Evolutionary conservation across 2,329 filamentous ascomycete species (phyloP).

Genomic region (Sporothrix luriei): DNA sequence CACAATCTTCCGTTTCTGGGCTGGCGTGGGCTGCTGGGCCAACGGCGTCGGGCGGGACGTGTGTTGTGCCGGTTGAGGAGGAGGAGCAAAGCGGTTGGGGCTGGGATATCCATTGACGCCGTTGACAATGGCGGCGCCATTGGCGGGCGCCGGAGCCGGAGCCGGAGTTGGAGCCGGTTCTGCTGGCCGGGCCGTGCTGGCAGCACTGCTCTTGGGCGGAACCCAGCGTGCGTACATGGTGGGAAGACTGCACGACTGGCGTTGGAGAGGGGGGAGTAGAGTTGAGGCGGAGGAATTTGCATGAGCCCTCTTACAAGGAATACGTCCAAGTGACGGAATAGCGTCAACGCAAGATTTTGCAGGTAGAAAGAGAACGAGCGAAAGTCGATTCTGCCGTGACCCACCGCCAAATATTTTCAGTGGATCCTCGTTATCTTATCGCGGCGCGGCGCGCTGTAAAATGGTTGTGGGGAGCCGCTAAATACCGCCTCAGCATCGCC

Average conservation of each 20-base stretch:
- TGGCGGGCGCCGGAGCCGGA: not conserved
- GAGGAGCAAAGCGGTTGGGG: constrained; percentile 1
- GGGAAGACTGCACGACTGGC: not conserved
- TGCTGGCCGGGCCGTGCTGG: constrained; percentile 18
- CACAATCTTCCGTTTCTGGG: constrained; percentile 37
- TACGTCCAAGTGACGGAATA: not conserved
- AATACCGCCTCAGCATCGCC: not conserved
- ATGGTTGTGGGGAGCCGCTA: not conserved
- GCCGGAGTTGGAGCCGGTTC: not conserved
- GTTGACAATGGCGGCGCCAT: not conserved
- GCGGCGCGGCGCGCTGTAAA: not conserved
- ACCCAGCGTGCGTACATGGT: constrained; percentile 46
- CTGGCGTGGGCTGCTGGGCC: constrained; percentile 25
- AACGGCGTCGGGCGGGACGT: not conserved
- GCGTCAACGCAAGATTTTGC: not conserved
- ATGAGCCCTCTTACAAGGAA: not conserved
- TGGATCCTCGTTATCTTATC: constrained; percentile 28
- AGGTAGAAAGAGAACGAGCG: constrained; percentile 5
- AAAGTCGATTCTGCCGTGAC: constrained; percentile 27
- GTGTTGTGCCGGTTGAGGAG: not conserved
- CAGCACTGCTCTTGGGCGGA: constrained; percentile 40
- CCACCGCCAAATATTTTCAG: constrained; percentile 33
- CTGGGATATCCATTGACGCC: not conserved
- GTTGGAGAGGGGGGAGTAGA: not conserved
- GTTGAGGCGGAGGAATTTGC: not conserved